Base-by-base conservation (phyloP, 2,329 filamentous ascomycete species). In the Didymella arachidicola region DNA sequence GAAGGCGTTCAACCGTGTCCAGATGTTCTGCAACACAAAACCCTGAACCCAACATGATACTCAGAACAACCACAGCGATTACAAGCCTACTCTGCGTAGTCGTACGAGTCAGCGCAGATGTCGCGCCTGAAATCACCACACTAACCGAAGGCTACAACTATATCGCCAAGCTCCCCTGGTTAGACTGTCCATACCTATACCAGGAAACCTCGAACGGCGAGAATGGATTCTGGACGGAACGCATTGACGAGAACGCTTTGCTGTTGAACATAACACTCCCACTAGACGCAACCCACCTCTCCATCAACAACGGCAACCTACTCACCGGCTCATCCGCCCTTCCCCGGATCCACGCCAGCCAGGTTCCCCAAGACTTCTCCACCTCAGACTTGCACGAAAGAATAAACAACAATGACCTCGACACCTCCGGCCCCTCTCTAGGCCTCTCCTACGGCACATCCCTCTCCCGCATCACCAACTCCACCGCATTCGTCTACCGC, bases 251-350 rank as follows among this genome's bases (percentile, higher is more conserved):
- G 5, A 76, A 72, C 48, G 69, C 69, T 50, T 52, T 76, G 47
- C 67, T 76, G 5, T 49, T 76, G 1, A 75, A 76, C 50, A 66
- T 76, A 45, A 67, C 60, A 41, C 68, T 76, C 3, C 68, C 73
- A 19, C 72, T 66, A 57, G 63, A 64, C 56, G 66, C 64, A 19
- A 52, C 67, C 3, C 57, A 64, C 19, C 56, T 76, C 10, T 60
- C 54, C 14, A 63, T 76, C 51, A 76, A 76, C 63, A 65, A 63
- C 39, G 64, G 60, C 5, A 44, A 57, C 16, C 63, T 76, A 36
- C 59, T 68, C 22, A 62, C 69, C 7, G 27, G 44, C 5, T 61
- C 62, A 6, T 62, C 57, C 5, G 59, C 60, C 19, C 63, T 69
- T 6, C 71, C 71, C 7, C 62, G 51, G 7, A 69, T 76, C 45